phyloP scores from a whole-genome alignment of 306 rosid genomes.

The Prunus campanulata region DNA sequence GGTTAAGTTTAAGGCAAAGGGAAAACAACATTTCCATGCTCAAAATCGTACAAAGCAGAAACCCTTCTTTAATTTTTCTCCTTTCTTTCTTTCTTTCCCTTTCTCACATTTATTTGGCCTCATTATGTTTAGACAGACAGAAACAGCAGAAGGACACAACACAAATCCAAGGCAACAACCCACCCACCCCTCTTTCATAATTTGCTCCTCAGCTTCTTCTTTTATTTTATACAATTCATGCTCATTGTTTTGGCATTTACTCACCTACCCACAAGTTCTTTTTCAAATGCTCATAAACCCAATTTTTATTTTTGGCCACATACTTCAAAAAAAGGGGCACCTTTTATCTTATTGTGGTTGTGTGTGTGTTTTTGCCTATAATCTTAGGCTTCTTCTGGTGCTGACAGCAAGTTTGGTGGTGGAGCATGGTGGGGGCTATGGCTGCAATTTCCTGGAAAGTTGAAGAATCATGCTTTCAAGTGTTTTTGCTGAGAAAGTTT shows the following conservation, averaged over 20 bases:
- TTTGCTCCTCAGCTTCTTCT: too few relatives aligned
- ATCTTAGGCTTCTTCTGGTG: conserved; percentile 24
- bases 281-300: background rate
- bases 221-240: too few relatives aligned
- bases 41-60: conserved; percentile 35
- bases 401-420: conserved; percentile 5
- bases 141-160: conserved; percentile 3
- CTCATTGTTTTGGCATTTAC: too few relatives aligned
- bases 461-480: conserved; percentile 14
- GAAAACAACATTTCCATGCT: background rate
- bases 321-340: background rate
- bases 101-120: conserved; percentile 39
- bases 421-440: conserved; percentile 25
- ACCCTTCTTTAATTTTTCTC: conserved; percentile 22
- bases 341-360: conserved; percentile 2
- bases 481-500: conserved; percentile 17
- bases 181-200: too few relatives aligned
- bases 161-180: conserved; percentile 7
- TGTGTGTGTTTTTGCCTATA: background rate
- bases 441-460: conserved; percentile 21
- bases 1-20: background rate
- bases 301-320: background rate
- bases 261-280: conserved; percentile 17
- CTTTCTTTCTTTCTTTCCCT: conserved; percentile 26
- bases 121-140: conserved; percentile 49